Base-by-base conservation (phyloP, 768 basidiomycete species). In the Trametes cinnabarina region DNA sequence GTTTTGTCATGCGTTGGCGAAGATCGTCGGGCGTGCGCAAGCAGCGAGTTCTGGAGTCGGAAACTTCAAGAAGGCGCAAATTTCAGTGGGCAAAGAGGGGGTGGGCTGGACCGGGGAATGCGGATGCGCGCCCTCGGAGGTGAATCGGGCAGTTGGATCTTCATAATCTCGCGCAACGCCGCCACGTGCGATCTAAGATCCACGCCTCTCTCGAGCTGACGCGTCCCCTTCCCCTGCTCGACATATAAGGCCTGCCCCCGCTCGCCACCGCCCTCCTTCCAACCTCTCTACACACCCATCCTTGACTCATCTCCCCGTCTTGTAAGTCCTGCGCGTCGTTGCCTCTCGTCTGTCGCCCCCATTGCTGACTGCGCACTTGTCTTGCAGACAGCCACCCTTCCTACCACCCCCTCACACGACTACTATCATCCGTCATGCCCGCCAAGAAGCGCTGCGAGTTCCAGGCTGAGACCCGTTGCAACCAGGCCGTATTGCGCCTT, bases 401-500 rank as follows among this genome's bases (percentile, higher is more conserved):
- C 41, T 41, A 51, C 41, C 51, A 25, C 50, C 65, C 30, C 35
- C 60, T 47, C 62, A 62, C 64, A 62, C 61, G 61, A 46, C 44
- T 39, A 69, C 62, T 39, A 43, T 40, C 35, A 39, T 40, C 43
- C 62, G 66, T 57, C 61, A 93, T 92, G 92, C 79, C 90, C 65
- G 78, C 82, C 69, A 93, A 92, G 88, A 92, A 91, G 72, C 89
- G 90, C 68, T 94, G 92, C 77, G 88, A 92, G 72, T 82, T 87
- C 73, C 76, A 76, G 55, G 61, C 72, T 15, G 78, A 77, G 61
- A 65, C 72, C 51, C 83, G 82, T 58, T 94, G 92, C 79, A 88
- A 81, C 66, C 85, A 84, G 60, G 90, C 91, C 7, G 88, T 84
- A 3, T 79, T 94, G 48, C 86, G 91, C 63, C 86, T 94, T 63